Evolutionary conservation across 2,329 filamentous ascomycete species (phyloP), one percentile per base, ranked within the genome.

Genomic region (Diplodia corticola): DNA sequence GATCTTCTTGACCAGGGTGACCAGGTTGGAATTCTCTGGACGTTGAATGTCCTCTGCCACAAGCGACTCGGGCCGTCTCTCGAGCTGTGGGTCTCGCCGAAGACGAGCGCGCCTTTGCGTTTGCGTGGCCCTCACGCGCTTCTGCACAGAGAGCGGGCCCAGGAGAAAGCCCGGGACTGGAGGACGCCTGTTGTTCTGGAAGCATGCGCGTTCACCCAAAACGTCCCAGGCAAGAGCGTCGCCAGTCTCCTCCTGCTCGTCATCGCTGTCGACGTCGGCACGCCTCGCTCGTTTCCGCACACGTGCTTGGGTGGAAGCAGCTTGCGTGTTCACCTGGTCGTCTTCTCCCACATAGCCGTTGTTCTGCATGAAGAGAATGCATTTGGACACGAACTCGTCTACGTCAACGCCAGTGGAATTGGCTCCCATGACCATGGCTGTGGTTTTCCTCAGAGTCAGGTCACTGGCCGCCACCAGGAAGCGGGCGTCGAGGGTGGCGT

Each of bases 351-450:
- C 64, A 15, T 84, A 81, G 3, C 87, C 90, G 40, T 86, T 84
- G 24, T 77, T 73, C 20, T 87, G 88, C 92, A 98, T 97, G 75
- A 91, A 98, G 3, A 86, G 86, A 67, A 96, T 92, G 76, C 91
- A 94, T 77, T 96, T 96, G 0, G 91, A 91, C 15, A 98, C 87
- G 73, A 98, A 96, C 72, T 97, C 91, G 68, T 98, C 93, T 0
- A 96, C 84, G 73, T 98, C 93, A 24, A 99, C 81, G 7, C 93
- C 92, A 60, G 90, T 88, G 2, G 87, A 86, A 1, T 85, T 81
- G 71, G 90, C 89, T 6, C 93, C 93, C 33, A 92, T 83, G 1
- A 90, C 88, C 28, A 96, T 83, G 61, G 89, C 88, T 50, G 89
- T 83, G 0, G 92, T 89, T 74, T 92, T 93, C 71, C 91, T 91